A percentile compares a stretch with the other conserved stretches of the same genome.
Conservation (phyloP, 805 yeast genomes). For the Komagataella pastoris region DNA sequence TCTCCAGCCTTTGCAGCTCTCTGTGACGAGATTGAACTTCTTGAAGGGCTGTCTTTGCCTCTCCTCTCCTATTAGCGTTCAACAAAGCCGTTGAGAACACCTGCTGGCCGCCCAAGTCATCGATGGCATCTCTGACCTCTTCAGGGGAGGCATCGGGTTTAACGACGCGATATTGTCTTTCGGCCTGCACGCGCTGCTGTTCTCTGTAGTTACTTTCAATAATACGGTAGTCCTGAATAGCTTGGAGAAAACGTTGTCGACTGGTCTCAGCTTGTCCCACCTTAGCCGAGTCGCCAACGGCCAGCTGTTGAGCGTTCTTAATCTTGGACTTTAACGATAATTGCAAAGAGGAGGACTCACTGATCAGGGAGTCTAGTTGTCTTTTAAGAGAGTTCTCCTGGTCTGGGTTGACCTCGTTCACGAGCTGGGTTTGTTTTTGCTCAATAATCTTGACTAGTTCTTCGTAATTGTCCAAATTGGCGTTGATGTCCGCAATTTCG, state of each 20-base stretch:
- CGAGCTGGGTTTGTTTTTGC: slow-evolving; percentile 52
- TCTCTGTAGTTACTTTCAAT: slow-evolving; percentile 81
- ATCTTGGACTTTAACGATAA: slow-evolving; percentile 61
- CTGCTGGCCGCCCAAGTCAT: slow-evolving; percentile 77
- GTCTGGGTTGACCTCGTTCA: slow-evolving; percentile 62
- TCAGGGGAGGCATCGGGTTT: slow-evolving; percentile 75
- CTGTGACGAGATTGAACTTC: slow-evolving; percentile 95
- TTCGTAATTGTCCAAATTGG: slow-evolving; percentile 57
- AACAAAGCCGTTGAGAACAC: slow-evolving; percentile 87
- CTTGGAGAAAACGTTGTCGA: slow-evolving; percentile 71
- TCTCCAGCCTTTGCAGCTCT: slow-evolving; percentile 88
- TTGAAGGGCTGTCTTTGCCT: slow-evolving; percentile 87
- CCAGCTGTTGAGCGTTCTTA: slow-evolving; percentile 60
- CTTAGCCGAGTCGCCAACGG: slow-evolving; percentile 64
- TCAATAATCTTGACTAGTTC: slow-evolving; percentile 58
- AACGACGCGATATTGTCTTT: slow-evolving; percentile 83
- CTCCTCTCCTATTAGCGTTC: slow-evolving; percentile 82
- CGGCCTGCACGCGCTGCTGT: slow-evolving; percentile 76
- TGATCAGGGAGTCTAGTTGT: slow-evolving; percentile 63
- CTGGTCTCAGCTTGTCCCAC: slow-evolving; percentile 83
- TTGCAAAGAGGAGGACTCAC: slow-evolving; percentile 73
- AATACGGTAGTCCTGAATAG: slow-evolving; percentile 77
- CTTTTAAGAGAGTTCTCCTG: slow-evolving; percentile 56
- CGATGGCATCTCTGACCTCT: slow-evolving; percentile 77
- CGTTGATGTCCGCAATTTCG: slow-evolving; percentile 55